Base-by-base conservation (phyloP, 2,329 filamentous ascomycete species). In the Pseudogymnoascus sp. region DNA sequence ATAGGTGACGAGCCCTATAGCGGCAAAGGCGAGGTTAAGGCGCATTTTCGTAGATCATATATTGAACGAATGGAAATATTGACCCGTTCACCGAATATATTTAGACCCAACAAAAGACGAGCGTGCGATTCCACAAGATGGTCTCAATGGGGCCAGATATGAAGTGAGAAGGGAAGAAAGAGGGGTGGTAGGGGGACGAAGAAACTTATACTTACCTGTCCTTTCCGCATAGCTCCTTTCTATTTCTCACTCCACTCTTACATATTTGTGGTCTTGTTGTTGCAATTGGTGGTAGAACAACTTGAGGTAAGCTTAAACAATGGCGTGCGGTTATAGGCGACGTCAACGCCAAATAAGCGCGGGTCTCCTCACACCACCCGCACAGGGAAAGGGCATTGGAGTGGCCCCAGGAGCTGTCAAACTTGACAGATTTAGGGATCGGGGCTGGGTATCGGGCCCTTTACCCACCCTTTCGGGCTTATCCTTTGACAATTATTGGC, bases 21-120 rank as follows among this genome's bases (percentile, higher is more conserved):
- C 47, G 29, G 15, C 47, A 8, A 54, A 33, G 47, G 47, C 47
- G 15, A 54, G 29, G 26, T 54, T 33, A 54, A 54, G 26, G 29
- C 47, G 47, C 47, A 54, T 54, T 54, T 54, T 54, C 47, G 47
- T 54, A 54, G 47, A 54, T 54, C 47, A 54, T 54, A 33, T 6
- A 54, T 9, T 17, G 47, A 54, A 54, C 26, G 29, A 54, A 54
- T 54, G 47, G 44, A 54, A 54, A 54, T 33, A 54, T 54, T 17
- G 47, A 54, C 29, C n/a, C 47, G 47, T 54, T 54, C 47, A 33
- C 26, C 29, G 26, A 54, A 54, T 54, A 54, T 54, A 33, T 54
- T 9, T 33, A 54, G 47, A 54, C 29, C 26, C 47, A 33, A 54
- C 47, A 54, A 21, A 54, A 54, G 29, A 54, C 4, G 8, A 17